A percentile compares a stretch with the other conserved stretches of the same genome.
Conservation (phyloP, 2,329 filamentous ascomycete species). For the Aureobasidium sp. region DNA sequence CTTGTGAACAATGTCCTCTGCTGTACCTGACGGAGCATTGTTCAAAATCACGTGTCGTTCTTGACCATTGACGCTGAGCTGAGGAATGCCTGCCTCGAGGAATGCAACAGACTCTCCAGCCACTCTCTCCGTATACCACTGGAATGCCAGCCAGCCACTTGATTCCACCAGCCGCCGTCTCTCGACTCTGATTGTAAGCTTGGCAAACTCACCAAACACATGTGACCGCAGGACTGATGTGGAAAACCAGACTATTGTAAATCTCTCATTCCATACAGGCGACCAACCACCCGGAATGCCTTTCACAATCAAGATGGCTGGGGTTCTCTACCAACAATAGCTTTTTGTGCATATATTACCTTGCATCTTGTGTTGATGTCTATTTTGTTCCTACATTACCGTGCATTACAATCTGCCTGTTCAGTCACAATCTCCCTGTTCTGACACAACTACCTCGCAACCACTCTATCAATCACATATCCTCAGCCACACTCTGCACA, state of each 20-base stretch:
- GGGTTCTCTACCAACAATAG: background rate
- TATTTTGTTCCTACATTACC: constrained; percentile 12
- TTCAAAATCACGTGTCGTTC: background rate
- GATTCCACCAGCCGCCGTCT: background rate
- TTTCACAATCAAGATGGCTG: constrained; percentile 3
- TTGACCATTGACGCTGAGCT: background rate
- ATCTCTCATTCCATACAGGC: constrained; percentile 14
- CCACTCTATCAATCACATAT: background rate
- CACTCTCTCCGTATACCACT: background rate
- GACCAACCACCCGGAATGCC: constrained; percentile 12
- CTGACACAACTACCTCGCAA: background rate
- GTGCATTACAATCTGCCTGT: constrained; percentile 1
- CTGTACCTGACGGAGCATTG: background rate
- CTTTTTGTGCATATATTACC: constrained; percentile 13
- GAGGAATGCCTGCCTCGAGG: background rate
- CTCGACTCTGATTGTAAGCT: too few relatives aligned
- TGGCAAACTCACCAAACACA: background rate
- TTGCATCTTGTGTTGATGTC: constrained; percentile 1
- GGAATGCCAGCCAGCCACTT: background rate
- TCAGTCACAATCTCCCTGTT: constrained; percentile 3
- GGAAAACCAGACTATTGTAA: constrained; percentile 14
- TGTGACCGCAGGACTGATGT: background rate
- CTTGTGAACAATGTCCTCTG: background rate
- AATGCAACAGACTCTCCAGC: background rate
- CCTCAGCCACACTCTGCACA: constrained; percentile 6